These are phyloP conservation scores for Litsea cubeba DNA, from an alignment of 164 flowering plant genomes.

Conservation along the genomic window DNA sequence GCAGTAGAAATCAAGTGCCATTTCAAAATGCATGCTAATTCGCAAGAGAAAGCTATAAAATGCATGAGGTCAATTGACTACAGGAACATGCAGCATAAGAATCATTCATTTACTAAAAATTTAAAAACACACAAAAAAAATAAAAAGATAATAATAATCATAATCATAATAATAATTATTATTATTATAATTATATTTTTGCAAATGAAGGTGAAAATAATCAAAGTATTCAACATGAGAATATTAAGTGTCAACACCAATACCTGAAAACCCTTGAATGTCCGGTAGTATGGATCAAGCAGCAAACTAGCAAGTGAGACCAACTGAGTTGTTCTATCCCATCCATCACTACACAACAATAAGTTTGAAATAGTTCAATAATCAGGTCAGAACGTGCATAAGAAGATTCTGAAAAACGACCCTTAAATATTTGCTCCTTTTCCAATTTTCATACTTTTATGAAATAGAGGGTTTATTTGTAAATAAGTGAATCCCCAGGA, in stretches of 20 bases:
- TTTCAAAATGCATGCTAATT: neutral
- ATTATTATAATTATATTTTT: too few relatives aligned
- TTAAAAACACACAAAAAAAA: too few relatives aligned
- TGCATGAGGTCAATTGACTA: neutral
- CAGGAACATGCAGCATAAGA: neutral
- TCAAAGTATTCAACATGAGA: neutral
- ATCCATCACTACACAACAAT: conserved; percentile 76
- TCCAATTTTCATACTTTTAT: neutral
- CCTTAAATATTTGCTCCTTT: neutral
- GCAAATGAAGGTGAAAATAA: too few relatives aligned
- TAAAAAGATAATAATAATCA: too few relatives aligned
- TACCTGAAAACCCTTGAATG: conserved; percentile 96
- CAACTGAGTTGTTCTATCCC: conserved; percentile 98
- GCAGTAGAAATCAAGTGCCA: too few relatives aligned
- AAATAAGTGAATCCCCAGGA: too few relatives aligned
- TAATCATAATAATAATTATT: too few relatives aligned
- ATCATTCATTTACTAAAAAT: too few relatives aligned
- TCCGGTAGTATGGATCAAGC: conserved; percentile 97
- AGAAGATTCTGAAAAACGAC: neutral
- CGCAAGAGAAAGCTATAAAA: neutral
- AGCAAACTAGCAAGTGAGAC: conserved; percentile 88
- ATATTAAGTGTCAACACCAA: neutral
- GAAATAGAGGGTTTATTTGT: too few relatives aligned
- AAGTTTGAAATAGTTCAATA: conserved; percentile 1
- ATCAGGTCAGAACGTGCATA: neutral